Base-by-base conservation (phyloP, 345 rosid species). In the Balakata baccata region DNA sequence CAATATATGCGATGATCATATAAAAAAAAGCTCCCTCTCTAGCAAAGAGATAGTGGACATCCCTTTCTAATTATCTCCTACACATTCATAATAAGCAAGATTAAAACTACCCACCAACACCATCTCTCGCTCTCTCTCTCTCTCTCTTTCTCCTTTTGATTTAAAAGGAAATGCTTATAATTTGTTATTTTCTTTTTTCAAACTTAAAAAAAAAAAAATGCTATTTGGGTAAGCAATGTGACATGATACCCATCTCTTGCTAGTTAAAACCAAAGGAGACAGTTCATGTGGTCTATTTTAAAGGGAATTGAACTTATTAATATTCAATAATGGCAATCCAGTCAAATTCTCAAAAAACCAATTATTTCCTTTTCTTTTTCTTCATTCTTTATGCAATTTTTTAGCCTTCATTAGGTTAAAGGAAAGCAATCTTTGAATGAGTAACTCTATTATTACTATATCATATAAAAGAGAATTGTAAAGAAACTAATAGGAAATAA, bases 221-320 rank as follows among this genome's bases (percentile, higher is more conserved):
- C 74, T 53, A 81, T 81, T 78, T 80, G 83, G 80, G 83, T 85
- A 80, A 85, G 91, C 85, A 89, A 84, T 81, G 83, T 85, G 96
- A 85, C 94, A 89, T 86, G 88, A 77, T 83, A 81, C 89, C 90
- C 87, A 87, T 85, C 84, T 77, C 82, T 83, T 72, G 78, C 86
- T 81, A 75, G 79, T 89, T 85, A 73, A 73, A 88, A 90, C 75
- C 85, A 75, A 83, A 81, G 90, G 89, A 85, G 88, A 89, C 94
- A 88, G 87, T 84, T 90, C 96, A 87, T 86, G 90, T 88, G 92
- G 81, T 89, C 83, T 82, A 77, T 85, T 82, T 78, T 75, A 74
- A 86, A 78, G 80, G 67, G 72, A 47, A 66, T 72, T 67, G 72
- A 47, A 66, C 73, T 67, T 79, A 77, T 70, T 78, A 72, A 72